phyloP scores from a whole-genome alignment of 495 filamentous ascomycete genomes.

The Ramalina intermedia region DNA sequence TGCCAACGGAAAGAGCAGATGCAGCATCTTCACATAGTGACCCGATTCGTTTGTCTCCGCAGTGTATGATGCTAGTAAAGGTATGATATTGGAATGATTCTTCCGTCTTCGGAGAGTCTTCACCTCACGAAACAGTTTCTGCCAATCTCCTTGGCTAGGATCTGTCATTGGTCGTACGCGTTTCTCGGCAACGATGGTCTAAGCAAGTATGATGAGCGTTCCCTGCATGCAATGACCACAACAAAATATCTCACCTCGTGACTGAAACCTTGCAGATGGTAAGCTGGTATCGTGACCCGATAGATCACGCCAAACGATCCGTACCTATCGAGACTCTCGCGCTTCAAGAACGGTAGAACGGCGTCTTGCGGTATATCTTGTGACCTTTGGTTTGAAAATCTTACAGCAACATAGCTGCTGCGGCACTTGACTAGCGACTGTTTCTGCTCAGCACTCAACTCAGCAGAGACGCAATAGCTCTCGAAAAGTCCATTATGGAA shows the following conservation, averaged over 20 bases:
- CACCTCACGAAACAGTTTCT: conserved; percentile 8
- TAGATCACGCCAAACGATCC: conserved; percentile 11
- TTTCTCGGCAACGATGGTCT: conserved; percentile 11
- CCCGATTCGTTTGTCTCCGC: conserved; percentile 7
- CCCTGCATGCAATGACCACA: not conserved
- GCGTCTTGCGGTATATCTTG: conserved; percentile 5
- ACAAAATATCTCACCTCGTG: conserved; percentile 2
- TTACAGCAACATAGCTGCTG: conserved; percentile 3
- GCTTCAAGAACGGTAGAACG: conserved; percentile 4
- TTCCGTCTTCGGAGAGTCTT: conserved; percentile 7
- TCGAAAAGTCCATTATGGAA: conserved; percentile 5
- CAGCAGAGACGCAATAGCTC: conserved; percentile 3
- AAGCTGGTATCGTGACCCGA: not conserved
- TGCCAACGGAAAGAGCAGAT: conserved; percentile 10
- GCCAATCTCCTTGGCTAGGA: conserved; percentile 5
- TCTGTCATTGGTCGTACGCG: conserved; percentile 6
- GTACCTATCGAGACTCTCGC: conserved; percentile 4
- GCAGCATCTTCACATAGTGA: conserved; percentile 4
- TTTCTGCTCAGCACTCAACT: conserved; percentile 4
- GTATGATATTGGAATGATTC: conserved; percentile 8
- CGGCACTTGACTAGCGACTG: not conserved
- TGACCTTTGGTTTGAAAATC: not conserved
- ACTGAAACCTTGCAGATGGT: conserved; percentile 1
- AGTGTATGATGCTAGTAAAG: conserved; percentile 9
- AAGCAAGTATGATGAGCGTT: conserved; percentile 1